phyloP scores from a whole-genome alignment of 176 grass and related monocot species.

The Lolium perenne region DNA sequence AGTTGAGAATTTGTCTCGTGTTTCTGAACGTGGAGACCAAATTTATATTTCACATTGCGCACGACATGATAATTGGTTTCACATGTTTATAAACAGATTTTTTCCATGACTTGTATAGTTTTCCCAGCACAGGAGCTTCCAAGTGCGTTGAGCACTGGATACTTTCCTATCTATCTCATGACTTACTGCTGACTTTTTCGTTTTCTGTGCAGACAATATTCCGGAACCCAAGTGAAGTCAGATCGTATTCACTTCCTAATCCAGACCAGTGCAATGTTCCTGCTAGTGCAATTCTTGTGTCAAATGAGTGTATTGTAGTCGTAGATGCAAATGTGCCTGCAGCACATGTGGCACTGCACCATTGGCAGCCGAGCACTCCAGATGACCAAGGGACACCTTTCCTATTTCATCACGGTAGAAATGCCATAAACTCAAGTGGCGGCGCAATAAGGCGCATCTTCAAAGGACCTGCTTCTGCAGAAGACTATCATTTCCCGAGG shows the following conservation, averaged over 20 bases:
- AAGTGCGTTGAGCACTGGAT: constrained; percentile 1
- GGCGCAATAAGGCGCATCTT: constrained; percentile 92
- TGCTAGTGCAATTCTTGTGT: constrained; percentile 82
- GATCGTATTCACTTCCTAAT: constrained; percentile 73
- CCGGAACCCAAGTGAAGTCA: constrained; percentile 86
- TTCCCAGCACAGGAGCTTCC: not conserved
- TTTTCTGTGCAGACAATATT: constrained; percentile 86
- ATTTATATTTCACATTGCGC: not conserved
- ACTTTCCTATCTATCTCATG: constrained; percentile 29
- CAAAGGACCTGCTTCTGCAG: constrained; percentile 76
- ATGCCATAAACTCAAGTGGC: constrained; percentile 64
- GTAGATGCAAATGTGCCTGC: constrained; percentile 79
- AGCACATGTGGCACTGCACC: constrained; percentile 86
- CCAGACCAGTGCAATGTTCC: constrained; percentile 85
- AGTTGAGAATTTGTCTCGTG: not conserved
- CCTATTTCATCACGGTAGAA: constrained; percentile 82
- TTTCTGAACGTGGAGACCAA: not conserved
- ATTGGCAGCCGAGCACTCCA: constrained; percentile 94
- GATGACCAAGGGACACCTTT: constrained; percentile 85
- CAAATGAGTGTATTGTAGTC: constrained; percentile 78
- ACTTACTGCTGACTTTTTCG: not conserved
- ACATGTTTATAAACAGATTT: not conserved
- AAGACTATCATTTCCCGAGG: constrained; percentile 76
- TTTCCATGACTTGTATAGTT: constrained; percentile 19
- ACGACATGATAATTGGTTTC: not conserved